These are phyloP conservation scores for Heterobasidion irregulare DNA, from an alignment of 1,284 basidiomycete species.

Conservation along the genomic window DNA sequence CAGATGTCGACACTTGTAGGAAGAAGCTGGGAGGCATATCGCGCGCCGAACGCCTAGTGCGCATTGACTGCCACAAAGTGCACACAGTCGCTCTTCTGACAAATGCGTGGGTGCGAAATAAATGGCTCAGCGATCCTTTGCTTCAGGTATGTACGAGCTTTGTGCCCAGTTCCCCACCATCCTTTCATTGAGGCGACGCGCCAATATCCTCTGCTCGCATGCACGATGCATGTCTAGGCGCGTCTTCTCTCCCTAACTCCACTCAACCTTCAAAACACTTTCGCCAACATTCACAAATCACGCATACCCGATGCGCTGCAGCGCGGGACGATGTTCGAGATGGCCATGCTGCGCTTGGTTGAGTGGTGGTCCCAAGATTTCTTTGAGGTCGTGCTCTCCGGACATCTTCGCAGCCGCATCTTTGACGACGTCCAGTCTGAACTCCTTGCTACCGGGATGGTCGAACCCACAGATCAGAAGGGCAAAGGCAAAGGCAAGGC, in stretches of 20 bases:
- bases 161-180: not conserved
- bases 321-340: slow-evolving; percentile 81
- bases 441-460: slow-evolving; percentile 26
- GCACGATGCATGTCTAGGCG: slow-evolving; percentile 39
- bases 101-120: slow-evolving; percentile 73
- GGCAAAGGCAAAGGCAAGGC: slow-evolving; percentile 23
- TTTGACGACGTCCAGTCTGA: slow-evolving; percentile 61
- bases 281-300: slow-evolving; percentile 76
- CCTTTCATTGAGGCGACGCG: too few relatives aligned
- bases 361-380: slow-evolving; percentile 80
- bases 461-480: slow-evolving; percentile 12
- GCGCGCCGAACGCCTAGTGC: slow-evolving; percentile 58
- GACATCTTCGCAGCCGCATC: slow-evolving; percentile 66
- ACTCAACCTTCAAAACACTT: slow-evolving; percentile 68
- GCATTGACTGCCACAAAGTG: slow-evolving; percentile 80
- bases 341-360: slow-evolving; percentile 62
- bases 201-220: too few relatives aligned
- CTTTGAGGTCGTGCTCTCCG: slow-evolving; percentile 55
- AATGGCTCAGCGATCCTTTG: slow-evolving; percentile 77
- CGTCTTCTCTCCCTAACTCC: slow-evolving; percentile 82
- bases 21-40: slow-evolving; percentile 35
- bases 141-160: slow-evolving; percentile 59
- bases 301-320: slow-evolving; percentile 72
- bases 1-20: slow-evolving; percentile 21
- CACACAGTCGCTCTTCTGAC: slow-evolving; percentile 78